Base-by-base conservation (phyloP, 352 stramenopile species). In the Pythium rishiriense region DNA sequence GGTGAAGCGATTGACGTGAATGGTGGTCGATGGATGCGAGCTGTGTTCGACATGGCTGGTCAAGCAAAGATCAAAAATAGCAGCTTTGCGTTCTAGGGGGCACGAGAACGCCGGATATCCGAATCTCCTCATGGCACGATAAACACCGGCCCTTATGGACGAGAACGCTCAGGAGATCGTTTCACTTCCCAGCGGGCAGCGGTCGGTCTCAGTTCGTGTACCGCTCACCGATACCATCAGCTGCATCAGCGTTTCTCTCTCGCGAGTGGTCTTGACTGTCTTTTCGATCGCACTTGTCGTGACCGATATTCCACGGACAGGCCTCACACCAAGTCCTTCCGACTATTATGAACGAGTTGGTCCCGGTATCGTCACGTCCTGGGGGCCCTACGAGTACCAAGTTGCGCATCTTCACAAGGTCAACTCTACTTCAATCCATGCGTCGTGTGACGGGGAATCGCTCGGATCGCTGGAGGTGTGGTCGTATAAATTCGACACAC, bases 301-400 rank as follows among this genome's bases (percentile, higher is more conserved):
- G 25, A 82, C 75, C 2, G 80, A 89, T 24, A 85, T 89, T 25
- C 78, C 76, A 8, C 76, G 80, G 11, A 78, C 78, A 0, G 78
- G 80, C 1, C 58, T 87, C 12, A 74, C 74, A 0, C 58, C 83
- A 5, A 64, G 55, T 21, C 25, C 80, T 12, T 49, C 49, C 3
- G 42, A 72, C 5, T 75, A 70, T n/a, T 81, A 76, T 39, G 39
- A 61, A 0, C 14, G 51, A 8, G 62, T 69, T 5, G 70, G 71
- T 25, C 78, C 78, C 1, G 63, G 54, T 35, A 70, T 68, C 4
- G 64, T 53, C 2, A 61, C 76, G 26, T 67, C 55, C 25, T 89
- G 81, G 31, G 80, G 76, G 10, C 78, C 76, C 9, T 85, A 78
- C 47, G 57, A 67, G n/a, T 85, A 87, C 41, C 72, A 68, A 0